Base-by-base conservation (phyloP, 768 basidiomycete species). In the Tulasnella sp. region DNA sequence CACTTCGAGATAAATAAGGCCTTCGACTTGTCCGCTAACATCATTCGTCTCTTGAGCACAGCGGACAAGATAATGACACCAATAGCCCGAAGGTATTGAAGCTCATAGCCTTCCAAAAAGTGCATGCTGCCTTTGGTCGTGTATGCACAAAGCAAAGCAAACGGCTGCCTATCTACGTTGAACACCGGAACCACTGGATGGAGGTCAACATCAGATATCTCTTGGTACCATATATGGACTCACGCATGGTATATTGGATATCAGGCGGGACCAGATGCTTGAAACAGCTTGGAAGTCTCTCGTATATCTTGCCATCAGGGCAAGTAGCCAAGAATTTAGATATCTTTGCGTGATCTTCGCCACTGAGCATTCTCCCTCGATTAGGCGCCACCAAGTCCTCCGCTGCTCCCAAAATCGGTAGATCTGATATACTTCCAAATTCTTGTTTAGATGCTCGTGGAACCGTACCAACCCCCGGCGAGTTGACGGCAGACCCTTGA, bases 41-140 rank as follows among this genome's bases (percentile, higher is more conserved):
- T 81, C 87, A 95, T 92, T 22, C 89, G 70, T 49, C 88, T 76
- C 64, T 95, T 92, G 41, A 95, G 72, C 5, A 92, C 88, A 9
- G 90, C 90, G 29, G 87, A 90, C 31, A 95, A 71, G 45, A 95
- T 92, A 56, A 95, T 91, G 29, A 95, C 89, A 45, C 87, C 84
- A 57, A 93, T 91, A 15, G 91, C 91, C 35, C 90, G 79, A 47
- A 93, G 64, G 65, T 92, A 95, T 13, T 91, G 92, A 46, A 93
- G 62, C 60, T 95, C 86, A 58, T 87, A 85, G 0, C 87, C 87
- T 66, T 90, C 87, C 58, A 88, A 68, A 64, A 83, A 91, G 58
- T 85, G 83, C 60, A 81, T 83, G 1, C 77, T 74, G 53, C 85
- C 78, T 48, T 84, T 79, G 10, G 79, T 78, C 0, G 81, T 81